A percentile compares a stretch with the other conserved stretches of the same genome.
Evolutionary conservation across 306 rosid genomes (phyloP).

Genomic region (Macrotyloma uniflorum): DNA sequence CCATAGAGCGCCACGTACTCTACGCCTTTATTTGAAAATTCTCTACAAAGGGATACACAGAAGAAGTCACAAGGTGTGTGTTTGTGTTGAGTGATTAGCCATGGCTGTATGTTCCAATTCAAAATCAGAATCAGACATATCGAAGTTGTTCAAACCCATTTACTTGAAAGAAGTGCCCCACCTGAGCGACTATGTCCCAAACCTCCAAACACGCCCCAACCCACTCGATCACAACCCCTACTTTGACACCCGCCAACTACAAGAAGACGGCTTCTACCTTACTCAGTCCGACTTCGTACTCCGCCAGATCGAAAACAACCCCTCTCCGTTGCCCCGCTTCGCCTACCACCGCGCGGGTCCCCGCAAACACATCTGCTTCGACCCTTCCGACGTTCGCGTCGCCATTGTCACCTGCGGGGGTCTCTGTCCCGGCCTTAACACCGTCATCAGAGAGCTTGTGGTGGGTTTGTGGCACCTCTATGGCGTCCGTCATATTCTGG

Average conservation of each 20-base stretch:
- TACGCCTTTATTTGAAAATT: too few species aligned
- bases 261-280: constrained; percentile 17
- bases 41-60: too few species aligned
- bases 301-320: constrained; percentile 15
- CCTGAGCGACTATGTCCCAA: background rate
- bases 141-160: constrained; percentile 30
- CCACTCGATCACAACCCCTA: constrained; percentile 34
- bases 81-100: background rate
- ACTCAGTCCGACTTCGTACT: constrained; percentile 33
- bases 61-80: background rate
- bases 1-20: background rate
- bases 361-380: constrained; percentile 16
- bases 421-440: constrained; percentile 73
- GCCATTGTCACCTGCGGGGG: constrained; percentile 67
- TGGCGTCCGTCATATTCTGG: constrained; percentile 70
- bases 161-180: constrained; percentile 21
- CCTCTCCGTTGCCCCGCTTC: background rate
- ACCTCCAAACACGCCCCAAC: constrained; percentile 21
- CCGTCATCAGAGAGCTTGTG: constrained; percentile 78
- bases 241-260: constrained; percentile 24
- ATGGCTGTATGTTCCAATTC: background rate
- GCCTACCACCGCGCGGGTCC: constrained; percentile 47
- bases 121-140: background rate
- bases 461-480: constrained; percentile 65
- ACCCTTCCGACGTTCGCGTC: constrained; percentile 39